Evolutionary conservation across 2,329 filamentous ascomycete species (phyloP), one percentile per base, ranked within the genome.

Genomic region (Sordariomycetes sp.): DNA sequence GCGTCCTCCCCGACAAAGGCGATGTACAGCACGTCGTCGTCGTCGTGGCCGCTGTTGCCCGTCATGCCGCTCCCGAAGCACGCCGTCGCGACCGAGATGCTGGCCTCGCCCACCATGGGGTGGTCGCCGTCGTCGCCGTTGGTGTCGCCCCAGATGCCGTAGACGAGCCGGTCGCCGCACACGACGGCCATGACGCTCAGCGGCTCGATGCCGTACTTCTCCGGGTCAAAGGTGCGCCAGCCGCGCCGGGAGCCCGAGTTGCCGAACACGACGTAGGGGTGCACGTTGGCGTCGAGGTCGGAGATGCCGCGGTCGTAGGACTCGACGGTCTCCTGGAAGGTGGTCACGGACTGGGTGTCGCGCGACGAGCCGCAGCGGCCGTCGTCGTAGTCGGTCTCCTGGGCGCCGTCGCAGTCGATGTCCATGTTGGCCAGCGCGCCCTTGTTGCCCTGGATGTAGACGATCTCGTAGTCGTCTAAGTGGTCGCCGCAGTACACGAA

Each of bases 121-220:
- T 73, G 65, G 7, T 65, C 60, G 2, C 75, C 74, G 55, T 78
- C 76, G 54, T 75, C 79, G 51, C 81, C 82, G 61, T 86, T 85
- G 37, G 77, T 78, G 61, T 86, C 81, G 22, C 81, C 82, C 81
- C 80, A 86, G 55, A 85, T 69, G 12, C 80, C 81, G 64, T 85
- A 85, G 61, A 76, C 74, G 65, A 81, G 65, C 63, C 78, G 71
- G 54, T 73, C 68, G 51, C 71, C 71, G 63, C 80, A 83, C 24
- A 83, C 77, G 3, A 82, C 76, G 1, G 78, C 80, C 66, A 83
- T 78, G 12, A 83, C 70, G 59, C 77, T 78, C 60, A 83, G 65
- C 1, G 78, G 78, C 65, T 77, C 64, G 59, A 83, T 71, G 1
- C 75, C 76, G 22, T 70, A 63, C 2, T 69, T 58, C 56, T 68